Base-by-base conservation (phyloP, 2,329 filamentous ascomycete species). In the Botrytis paeoniae region DNA sequence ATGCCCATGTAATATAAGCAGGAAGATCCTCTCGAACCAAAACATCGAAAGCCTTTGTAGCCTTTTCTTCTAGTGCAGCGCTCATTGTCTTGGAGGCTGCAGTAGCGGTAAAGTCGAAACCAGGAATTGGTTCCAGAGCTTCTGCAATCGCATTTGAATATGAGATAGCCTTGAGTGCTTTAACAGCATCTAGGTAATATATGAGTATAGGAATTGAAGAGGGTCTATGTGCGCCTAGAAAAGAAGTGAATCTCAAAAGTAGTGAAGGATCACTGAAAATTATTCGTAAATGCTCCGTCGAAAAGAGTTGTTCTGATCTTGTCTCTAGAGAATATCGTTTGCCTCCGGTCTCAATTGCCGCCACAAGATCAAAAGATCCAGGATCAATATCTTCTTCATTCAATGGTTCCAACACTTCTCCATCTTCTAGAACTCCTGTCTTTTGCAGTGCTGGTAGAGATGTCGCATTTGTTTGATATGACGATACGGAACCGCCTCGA, bases 151-250 rank as follows among this genome's bases (percentile, higher is more conserved):
- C 88, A 80, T 94, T 93, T 32, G 91, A 87, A 77, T 94, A 94
- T 48, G 86, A 85, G 73, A 94, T 89, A 2, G 92, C 91, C 76
- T 89, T 88, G 20, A 93, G 81, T 0, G 92, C 91, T 79, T 94
- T 95, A 73, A 89, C 81, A 0, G 91, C 87, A 77, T 93, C 90
- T 2, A 94, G 84, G 76, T 93, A 93, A 82, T 93, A 93, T 39
- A 90, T 87, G 22, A 94, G 82, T 12, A 92, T 82, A 0, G 91
- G 87, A 3, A 93, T 84, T 0, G 91, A 93, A 32, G 86, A 82
- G 8, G 90, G 88, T 62, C 90, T 85, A 62, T 86, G 84, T 7
- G 84, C 81, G 73, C 87, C 87, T 4, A 94, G 83, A 77, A 92
- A 95, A 4, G 88, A 85, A 2, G 89, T 91, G 79, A 94, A 94